Evolutionary conservation across 768 basidiomycete genomes (phyloP), one percentile per base, ranked within the genome.

Genomic region (Agrocybe pediades): DNA sequence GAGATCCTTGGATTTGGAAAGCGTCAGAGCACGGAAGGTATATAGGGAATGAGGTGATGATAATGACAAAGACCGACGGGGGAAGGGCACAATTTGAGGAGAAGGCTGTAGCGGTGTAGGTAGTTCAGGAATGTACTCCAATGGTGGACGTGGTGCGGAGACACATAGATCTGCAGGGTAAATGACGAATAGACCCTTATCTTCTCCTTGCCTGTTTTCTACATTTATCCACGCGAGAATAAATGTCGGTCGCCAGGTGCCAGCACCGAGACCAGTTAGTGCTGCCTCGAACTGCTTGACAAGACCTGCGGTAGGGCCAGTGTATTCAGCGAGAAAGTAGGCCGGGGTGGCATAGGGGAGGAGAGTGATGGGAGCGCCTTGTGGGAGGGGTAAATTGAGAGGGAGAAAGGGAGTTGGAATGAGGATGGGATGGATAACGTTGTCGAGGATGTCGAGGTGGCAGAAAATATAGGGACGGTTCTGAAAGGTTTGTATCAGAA

Each of bases 151-250:
- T 49, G 43, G 62, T 17, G 67, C 56, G 66, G 75, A 68, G 20
- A 80, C 62, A 57, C 85, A 88, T 3, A 92, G 79, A 1, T 74
- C 68, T 2, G 79, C 68, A 1, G 91, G 90, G 74, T 90, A 92
- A 56, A 92, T 83, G 45, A 88, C 73, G n/a, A 80, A 74, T 25
- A 89, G 71, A 0, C 90, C 90, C 60, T 90, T 91, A 58, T 90
- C 88, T 65, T 92, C 90, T 26, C 87, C 88, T 58, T 87, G 88
- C 56, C 80, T 85, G 61, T 89, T 89, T 67, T 90, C 82, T 17
- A 92, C 86, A 26, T 77, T 79, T 30, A 91, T 76, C 85, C 86
- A 92, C 3, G 81, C 87, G 48, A 92, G 83, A 41, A 90, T 68
- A 65, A 83, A 90, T 16, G 62, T 56, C 24, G 46, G 24, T 25